phyloP scores from a whole-genome alignment of 192 early-diverging fungal species.

The Rhizophagus prolifer region DNA sequence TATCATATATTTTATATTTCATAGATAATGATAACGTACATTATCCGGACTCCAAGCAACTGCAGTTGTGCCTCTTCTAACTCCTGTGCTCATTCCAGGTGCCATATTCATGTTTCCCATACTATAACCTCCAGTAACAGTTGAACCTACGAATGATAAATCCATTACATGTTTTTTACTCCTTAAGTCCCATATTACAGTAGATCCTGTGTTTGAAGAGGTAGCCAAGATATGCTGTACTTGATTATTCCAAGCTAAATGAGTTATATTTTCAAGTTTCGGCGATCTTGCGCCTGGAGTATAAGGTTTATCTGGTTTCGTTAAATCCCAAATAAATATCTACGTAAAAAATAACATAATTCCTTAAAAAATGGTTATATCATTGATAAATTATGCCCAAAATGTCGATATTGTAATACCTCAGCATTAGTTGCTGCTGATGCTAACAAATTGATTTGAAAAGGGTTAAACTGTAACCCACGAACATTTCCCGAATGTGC shows the following conservation, averaged over 20 bases:
- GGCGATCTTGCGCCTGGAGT: slow-evolving; percentile 82
- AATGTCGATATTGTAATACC: slow-evolving; percentile 44
- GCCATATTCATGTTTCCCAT: slow-evolving; percentile 47
- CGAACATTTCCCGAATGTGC: slow-evolving; percentile 87
- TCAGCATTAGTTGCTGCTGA: slow-evolving; percentile 90
- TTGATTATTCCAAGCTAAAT: slow-evolving; percentile 90
- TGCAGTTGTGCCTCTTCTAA: slow-evolving; percentile 75
- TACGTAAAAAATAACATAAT: slow-evolving; percentile 33
- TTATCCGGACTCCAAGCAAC: slow-evolving; percentile 91
- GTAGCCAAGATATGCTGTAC: slow-evolving; percentile 92
- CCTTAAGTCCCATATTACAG: slow-evolving; percentile 95
- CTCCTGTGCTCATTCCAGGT: slow-evolving; percentile 44
- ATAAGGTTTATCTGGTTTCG: slow-evolving; percentile 83
- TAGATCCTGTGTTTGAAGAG: slow-evolving; percentile 85
- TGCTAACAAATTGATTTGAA: slow-evolving; percentile 83
- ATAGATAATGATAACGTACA: slow-evolving; percentile 38
- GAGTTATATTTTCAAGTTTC: slow-evolving; percentile 85
- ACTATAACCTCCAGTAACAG: slow-evolving; percentile 41
- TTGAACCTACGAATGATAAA: slow-evolving; percentile 56
- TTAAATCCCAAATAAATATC: slow-evolving; percentile 95
- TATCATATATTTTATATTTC: neutral
- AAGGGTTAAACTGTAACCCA: slow-evolving; percentile 90
- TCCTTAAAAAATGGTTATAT: neutral
- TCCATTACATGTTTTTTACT: slow-evolving; percentile 82
- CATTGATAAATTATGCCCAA: neutral